Evolutionary conservation across 2,329 filamentous ascomycete genomes (phyloP), one percentile per base, ranked within the genome.

Genomic region (Trichophyton equinum): DNA sequence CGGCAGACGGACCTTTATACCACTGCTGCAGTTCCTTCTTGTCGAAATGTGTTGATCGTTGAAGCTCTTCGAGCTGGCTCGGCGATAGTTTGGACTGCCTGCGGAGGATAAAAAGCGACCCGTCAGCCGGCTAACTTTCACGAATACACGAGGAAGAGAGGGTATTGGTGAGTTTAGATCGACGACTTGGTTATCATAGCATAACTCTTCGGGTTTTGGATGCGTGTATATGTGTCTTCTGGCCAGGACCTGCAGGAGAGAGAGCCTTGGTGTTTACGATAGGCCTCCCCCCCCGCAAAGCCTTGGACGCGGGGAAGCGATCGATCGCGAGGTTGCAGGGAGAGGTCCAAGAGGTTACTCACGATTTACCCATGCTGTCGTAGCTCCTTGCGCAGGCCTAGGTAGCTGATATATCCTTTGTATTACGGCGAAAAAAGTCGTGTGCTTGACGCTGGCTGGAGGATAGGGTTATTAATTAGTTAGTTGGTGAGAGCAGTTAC

Each of bases 1-100:
- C 20, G 6, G 4, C n/a, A 47, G 40, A 71, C 84, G 65, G 76
- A 96, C 94, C 94, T 82, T 97, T 97, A 78, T 99, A 97, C 94
- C 94, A 99, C 85, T 97, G 92, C 75, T 99, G 94, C 73, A 99
- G 77, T 77, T 99, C 94, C 81, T 97, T 97, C 86, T 96, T 96
- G 77, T 99, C 94, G 73, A 99, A 99, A 77, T 97, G 91, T 65
- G 94, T 99, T 63, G 91, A 91, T 80, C 90, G 94, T 75, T 97
- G 91, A 68, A 99, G 85, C 77, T 99, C 94, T 67, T 83, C 84
- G 72, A 99, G 88, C 82, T 99, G 91, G 76, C 96, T 88, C 74
- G 94, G 89, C 62, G 91, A 96, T 74, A 99, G 87, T 81, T 97
- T 99, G 69, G 92, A 97, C 81, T 97, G 94, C 78, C 94, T 99